Percentiles rank a stretch among this genome's conserved stretches.
Conservation (phyloP, 2,329 filamentous ascomycete species). For the Botrytis byssoidea region DNA sequence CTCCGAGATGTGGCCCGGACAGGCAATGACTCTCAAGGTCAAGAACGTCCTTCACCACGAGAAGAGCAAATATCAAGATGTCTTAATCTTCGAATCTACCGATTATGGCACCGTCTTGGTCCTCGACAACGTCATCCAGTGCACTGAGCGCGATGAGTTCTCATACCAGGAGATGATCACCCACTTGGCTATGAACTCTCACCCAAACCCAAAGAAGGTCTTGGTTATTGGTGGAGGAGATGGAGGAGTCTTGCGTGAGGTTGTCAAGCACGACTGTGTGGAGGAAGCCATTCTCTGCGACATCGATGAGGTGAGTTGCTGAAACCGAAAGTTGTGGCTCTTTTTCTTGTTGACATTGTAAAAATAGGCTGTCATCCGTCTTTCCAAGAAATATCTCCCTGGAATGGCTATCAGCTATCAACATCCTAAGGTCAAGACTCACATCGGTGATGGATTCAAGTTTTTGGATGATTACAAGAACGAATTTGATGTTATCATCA, state of each 20-base stretch:
- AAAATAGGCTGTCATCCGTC: slow-evolving; percentile 80
- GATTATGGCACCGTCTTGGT: slow-evolving; percentile 95
- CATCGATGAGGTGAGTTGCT: slow-evolving; percentile 76
- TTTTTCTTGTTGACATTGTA: slow-evolving; percentile 24
- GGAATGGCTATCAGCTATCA: slow-evolving; percentile 90
- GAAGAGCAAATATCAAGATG: slow-evolving; percentile 98
- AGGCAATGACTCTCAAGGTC: slow-evolving; percentile 98
- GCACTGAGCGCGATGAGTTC: slow-evolving; percentile 98
- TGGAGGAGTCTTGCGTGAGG: slow-evolving; percentile 94
- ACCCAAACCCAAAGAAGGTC: slow-evolving; percentile 97
- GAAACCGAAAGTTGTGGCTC: slow-evolving; percentile 1
- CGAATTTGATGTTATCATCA: slow-evolving; percentile 98
- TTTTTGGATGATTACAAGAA: slow-evolving; percentile 97
- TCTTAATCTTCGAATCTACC: slow-evolving; percentile 97
- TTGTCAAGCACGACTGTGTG: slow-evolving; percentile 97
- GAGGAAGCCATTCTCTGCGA: slow-evolving; percentile 97
- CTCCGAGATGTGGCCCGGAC: slow-evolving; percentile 97
- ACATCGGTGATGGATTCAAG: slow-evolving; percentile 97
- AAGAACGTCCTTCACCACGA: slow-evolving; percentile 98
- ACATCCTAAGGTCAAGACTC: slow-evolving; percentile 88
- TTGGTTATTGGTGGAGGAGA: slow-evolving; percentile 98
- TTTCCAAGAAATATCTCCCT: slow-evolving; percentile 97
- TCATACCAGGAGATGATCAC: slow-evolving; percentile 99
- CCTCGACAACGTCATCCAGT: slow-evolving; percentile 98
- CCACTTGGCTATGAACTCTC: slow-evolving; percentile 95